Conservation (phyloP, 2,329 filamentous ascomycete genomes). For the Cladosporium sp. region DNA sequence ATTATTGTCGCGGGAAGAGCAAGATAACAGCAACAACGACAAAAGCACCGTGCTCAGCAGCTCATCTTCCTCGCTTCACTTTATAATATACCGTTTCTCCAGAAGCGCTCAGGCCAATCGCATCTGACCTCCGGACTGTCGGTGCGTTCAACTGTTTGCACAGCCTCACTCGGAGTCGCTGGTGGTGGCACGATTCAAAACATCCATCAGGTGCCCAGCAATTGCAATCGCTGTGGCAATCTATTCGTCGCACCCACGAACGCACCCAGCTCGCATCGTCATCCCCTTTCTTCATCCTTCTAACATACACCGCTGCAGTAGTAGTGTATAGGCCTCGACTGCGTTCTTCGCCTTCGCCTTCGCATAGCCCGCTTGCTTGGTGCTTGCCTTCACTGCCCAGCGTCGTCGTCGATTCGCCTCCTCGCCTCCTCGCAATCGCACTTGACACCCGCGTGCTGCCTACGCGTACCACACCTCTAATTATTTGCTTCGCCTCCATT, state of each 20-base stretch:
- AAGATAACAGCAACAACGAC: not conserved
- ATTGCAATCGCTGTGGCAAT: not conserved
- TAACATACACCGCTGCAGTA: not conserved
- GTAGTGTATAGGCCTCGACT: not conserved
- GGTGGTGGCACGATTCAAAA: slow-evolving; percentile 1
- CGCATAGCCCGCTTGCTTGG: slow-evolving; percentile 1
- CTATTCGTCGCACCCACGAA: not conserved
- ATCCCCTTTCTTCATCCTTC: not conserved
- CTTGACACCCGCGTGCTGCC: not conserved
- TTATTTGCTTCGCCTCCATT: slow-evolving; percentile 8
- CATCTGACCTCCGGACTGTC: slow-evolving; percentile 1
- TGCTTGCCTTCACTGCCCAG: slow-evolving; percentile 1
- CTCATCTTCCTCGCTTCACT: slow-evolving; percentile 3
- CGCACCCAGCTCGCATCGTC: not conserved
- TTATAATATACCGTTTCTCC: slow-evolving; percentile 3
- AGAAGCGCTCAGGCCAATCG: not conserved
- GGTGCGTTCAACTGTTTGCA: slow-evolving; percentile 12
- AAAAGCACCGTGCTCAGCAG: not conserved
- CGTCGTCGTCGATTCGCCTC: not conserved
- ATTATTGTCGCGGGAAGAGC: not conserved
- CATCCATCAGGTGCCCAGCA: not conserved
- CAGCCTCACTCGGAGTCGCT: slow-evolving; percentile 7
- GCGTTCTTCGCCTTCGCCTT: not conserved
- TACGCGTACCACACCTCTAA: not conserved
- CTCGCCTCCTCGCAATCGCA: slow-evolving; percentile 9